Conservation (phyloP, 2,329 filamentous ascomycete species). For the Diplodia mutila region DNA sequence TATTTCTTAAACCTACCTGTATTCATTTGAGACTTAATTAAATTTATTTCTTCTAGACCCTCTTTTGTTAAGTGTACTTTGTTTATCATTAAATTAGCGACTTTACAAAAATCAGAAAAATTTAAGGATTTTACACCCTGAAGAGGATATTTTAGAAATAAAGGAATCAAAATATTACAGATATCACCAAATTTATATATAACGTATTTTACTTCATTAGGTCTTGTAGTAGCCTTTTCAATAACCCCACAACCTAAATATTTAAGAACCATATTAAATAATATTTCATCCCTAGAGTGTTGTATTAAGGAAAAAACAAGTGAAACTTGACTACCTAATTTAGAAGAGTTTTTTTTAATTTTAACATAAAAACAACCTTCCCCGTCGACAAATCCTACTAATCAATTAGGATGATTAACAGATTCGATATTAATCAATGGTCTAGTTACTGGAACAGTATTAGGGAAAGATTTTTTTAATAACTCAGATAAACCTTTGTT, state of each 20-base stretch:
- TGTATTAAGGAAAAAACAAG: not conserved
- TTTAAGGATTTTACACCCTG: not conserved
- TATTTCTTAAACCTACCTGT: not conserved
- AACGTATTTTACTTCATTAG: not conserved
- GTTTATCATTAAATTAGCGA: not conserved
- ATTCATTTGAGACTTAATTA: slow-evolving; percentile 6
- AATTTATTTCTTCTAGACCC: not conserved
- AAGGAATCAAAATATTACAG: not conserved
- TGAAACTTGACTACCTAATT: not conserved
- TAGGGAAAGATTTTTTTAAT: slow-evolving; percentile 13
- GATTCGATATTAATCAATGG: not conserved
- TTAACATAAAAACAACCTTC: slow-evolving; percentile 27
- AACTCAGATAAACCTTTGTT: slow-evolving; percentile 17
- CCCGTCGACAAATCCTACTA: slow-evolving; percentile 27
- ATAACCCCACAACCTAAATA: not conserved
- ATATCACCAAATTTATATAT: slow-evolving; percentile 2
- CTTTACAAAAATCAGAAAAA: not conserved
- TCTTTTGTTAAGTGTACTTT: slow-evolving; percentile 1
- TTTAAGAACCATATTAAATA: not conserved
- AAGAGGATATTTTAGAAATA: not conserved
- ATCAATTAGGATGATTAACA: slow-evolving; percentile 25
- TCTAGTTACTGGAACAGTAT: slow-evolving; percentile 7
- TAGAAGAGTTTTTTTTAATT: slow-evolving; percentile 14
- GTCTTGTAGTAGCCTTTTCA: not conserved
- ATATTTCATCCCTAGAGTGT: not conserved